These are phyloP conservation scores for Mucor racemosus DNA, from an alignment of 371 early-diverging fungal species.

Conservation along the genomic window DNA sequence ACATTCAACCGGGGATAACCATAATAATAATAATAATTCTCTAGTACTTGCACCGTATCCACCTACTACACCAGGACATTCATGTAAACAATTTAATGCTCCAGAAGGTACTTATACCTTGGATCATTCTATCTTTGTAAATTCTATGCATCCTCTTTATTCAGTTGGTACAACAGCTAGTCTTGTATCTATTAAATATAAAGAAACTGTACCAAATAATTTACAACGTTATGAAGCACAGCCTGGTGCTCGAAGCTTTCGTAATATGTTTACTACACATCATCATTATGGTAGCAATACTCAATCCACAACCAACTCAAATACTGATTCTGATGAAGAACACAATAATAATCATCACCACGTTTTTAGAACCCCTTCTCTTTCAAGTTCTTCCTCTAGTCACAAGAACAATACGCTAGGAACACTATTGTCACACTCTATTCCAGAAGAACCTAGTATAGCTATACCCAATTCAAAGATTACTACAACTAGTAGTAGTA, in stretches of 20 bases:
- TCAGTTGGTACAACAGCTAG: conserved; percentile 59
- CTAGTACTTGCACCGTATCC: conserved; percentile 41
- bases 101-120: conserved; percentile 63
- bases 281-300: background rate
- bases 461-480: conserved; percentile 14
- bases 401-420: conserved; percentile 18
- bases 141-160: conserved; percentile 53
- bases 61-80: conserved; percentile 42
- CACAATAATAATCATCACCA: background rate
- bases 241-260: conserved; percentile 45
- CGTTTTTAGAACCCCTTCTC: conserved; percentile 30
- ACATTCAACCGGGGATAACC: conserved; percentile 43
- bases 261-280: conserved; percentile 30
- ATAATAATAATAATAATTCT: background rate
- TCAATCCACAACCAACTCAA: background rate
- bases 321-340: conserved; percentile 35
- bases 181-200: conserved; percentile 66
- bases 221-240: conserved; percentile 49
- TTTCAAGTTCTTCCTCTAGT: conserved; percentile 38
- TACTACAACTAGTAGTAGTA: background rate
- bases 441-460: conserved; percentile 21
- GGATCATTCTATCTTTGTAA: conserved; percentile 55
- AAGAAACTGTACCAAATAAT: conserved; percentile 44
- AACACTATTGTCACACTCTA: conserved; percentile 19
- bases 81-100: conserved; percentile 48